Percentiles rank a stretch among this genome's conserved stretches.
Evolutionary conservation across 2,329 filamentous ascomycete genomes (phyloP).

Genomic region (Eutypa lata): DNA sequence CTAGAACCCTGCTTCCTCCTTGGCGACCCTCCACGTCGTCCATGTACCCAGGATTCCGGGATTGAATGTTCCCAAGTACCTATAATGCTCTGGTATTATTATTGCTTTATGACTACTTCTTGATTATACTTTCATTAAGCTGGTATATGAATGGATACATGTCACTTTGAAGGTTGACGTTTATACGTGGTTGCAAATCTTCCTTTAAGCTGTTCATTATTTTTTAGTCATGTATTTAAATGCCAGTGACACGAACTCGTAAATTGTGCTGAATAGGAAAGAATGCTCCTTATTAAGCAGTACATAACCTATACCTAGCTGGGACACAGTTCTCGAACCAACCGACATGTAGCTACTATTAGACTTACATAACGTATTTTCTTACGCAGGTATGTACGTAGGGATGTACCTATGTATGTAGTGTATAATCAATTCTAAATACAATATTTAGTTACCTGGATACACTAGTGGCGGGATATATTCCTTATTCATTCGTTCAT

Average conservation of each 20-base stretch:
- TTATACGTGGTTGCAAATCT: too few species aligned
- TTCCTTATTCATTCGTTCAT: neutral
- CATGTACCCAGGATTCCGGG: slow-evolving; percentile 32
- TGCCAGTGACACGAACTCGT: too few species aligned
- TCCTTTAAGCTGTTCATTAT: too few species aligned
- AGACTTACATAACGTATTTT: too few species aligned
- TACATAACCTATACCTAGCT: too few species aligned
- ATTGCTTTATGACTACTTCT: slow-evolving; percentile 6
- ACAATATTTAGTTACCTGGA: neutral
- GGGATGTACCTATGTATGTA: neutral
- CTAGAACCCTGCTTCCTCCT: slow-evolving; percentile 27
- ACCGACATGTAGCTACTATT: too few species aligned
- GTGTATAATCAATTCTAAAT: neutral
- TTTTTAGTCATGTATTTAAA: too few species aligned
- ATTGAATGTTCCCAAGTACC: slow-evolving; percentile 10
- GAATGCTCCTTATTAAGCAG: too few species aligned
- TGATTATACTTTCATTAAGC: neutral
- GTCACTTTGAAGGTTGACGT: neutral
- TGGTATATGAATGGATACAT: slow-evolving; percentile 2
- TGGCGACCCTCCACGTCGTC: slow-evolving; percentile 22
- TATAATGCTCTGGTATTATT: slow-evolving; percentile 18
- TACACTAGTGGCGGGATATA: neutral
- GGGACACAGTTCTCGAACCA: too few species aligned
- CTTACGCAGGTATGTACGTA: too few species aligned
- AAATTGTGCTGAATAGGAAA: too few species aligned